Evolutionary conservation across 2,329 filamentous ascomycete species (phyloP), one percentile per base, ranked within the genome.

Genomic region (Balansia obtecta): DNA sequence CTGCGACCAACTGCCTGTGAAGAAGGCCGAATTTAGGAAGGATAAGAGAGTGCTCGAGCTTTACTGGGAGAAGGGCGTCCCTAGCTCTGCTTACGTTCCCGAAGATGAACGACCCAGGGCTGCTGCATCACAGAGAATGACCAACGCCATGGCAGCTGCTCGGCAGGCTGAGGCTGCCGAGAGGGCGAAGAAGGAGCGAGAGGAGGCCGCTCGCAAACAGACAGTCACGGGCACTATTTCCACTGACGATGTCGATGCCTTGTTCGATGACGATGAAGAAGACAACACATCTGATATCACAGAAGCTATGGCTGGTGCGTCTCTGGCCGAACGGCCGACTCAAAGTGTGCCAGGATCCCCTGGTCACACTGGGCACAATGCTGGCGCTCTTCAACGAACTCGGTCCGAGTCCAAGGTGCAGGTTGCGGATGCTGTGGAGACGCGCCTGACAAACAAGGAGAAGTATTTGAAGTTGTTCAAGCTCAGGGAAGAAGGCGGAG

Each of bases 1-100:
- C 71, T 98, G 93, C 65, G 93, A 98, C 64, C 93, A 98, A 73
- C 76, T 98, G 64, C 93, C 93, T 32, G 74, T 98, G 58, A 91
- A 97, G 79, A 98, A 98, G 76, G 93, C 93, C n/a, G 93, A 98
- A 65, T 98, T 93, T 71, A 83, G 94, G 68, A 97, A 97, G 76
- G 89, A 95, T 65, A 88, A 90, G 72, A 83, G 93, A 50, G 81
- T 97, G 32, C 77, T 98, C 45, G 93, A 98, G 70, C 79, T 98
- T 15, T 98, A 96, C 76, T 98, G 93, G 93, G 93, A 98, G 82
- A 98, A 97, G 79, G 93, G 93, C 45, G 89, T 97, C 8, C 88
- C 91, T 30, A 97, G 90, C 55, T 96, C 91, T 42, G 87, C 90
- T 2, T 98, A 94, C 60, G 85, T 98, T 48, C 93, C 93, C 2